Base-by-base conservation (phyloP, 306 rosid species). In the Gleditsia sinensis region DNA sequence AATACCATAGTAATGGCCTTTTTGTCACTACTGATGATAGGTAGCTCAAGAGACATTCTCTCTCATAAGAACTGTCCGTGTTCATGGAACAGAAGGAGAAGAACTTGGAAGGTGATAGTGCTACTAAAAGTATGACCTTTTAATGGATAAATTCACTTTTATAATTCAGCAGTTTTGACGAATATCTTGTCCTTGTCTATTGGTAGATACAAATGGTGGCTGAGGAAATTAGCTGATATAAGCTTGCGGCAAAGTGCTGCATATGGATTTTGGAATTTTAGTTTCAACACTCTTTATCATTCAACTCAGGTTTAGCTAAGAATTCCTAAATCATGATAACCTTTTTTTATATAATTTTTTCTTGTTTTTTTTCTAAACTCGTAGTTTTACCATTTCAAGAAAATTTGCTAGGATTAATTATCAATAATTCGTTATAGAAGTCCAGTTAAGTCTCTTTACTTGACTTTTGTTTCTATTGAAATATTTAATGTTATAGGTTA, bases 41-140 rank as follows among this genome's bases (percentile, higher is more conserved):
- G 98, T 94, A 83, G 93, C 96, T 36, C 98, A 94, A 83, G 98
- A 94, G 84, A 91, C 98, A 43, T 83, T 87, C 76, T 91, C 98
- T 78, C 88, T 94, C 75, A 80, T 94, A 75, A 87, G 97, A 81
- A 94, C 98, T 20, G 97, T 91, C 34, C 96, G 97, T 27, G 96
- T 94, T 78, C 87, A 91, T 83, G 97, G 98, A 68, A 91, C 97
- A 8, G 97, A 94, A 82, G 80, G 86, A 81, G 83, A 81, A 79
- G 98, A 94, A 82, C 79, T 83, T 20, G 89, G 86, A 78, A 91
- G 98, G 98, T 94, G 84, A 73, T 12, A 23, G 53, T 75, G 75
- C 81, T 75, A 16, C 62, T 43, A 54, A 33, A 28, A 37, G 62
- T 64, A 12, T 42, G 60, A 45, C 20, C 7, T 53, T 13, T 74